Base-by-base conservation (phyloP, 106 monocot species). In the Allium fistulosum region DNA sequence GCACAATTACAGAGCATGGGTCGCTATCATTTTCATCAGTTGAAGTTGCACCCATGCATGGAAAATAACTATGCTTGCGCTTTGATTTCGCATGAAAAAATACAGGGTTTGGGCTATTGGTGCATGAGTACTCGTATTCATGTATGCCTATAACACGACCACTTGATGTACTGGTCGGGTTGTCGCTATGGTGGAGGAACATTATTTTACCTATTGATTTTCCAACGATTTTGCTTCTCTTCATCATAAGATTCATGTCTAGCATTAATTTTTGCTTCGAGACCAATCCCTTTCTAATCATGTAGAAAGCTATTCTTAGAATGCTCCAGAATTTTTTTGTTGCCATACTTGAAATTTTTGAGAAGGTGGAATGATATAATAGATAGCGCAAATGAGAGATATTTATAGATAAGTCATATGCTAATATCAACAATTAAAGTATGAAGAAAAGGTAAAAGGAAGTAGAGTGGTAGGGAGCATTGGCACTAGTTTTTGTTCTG, bases 121-220 rank as follows among this genome's bases (percentile, higher is more conserved):
- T 82, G 82, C 84, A 88, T 0, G 88, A 88, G 58, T 81, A 88
- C 79, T 88, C 88, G 66, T 88, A 88, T 71, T 82, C 84, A 6
- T 73, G 79, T 7, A 61, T 64, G 61, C 79, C 69, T 49, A 68
- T 11, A 14, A 0, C 6, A 37, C 15, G 28, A 62, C 62, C 62
- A 37, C 11, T 2, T 13, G 9, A 15, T 11, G 14, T n/a, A 17
- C 27, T 7, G 51, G 27, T 62, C 58, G 58, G 15, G 28, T 12
- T 15, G 53, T 37, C 37, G 22, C 9, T 63, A 59, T 62, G 71
- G 67, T 75, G 74, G 72, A 80, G 81, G 62, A 70, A 75, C 46
- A 68, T 48, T 53, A 88, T 69, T 48, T 63, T 82, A 11, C 59
- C 67, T 14, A 84, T 55, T 60, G 73, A 67, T 52, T 82, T 82